A percentile compares a stretch with the other conserved stretches of the same genome.
These are phyloP conservation scores for Hypoxylon sp. DNA, from an alignment of 2,329 filamentous ascomycete species.

Conservation along the genomic window DNA sequence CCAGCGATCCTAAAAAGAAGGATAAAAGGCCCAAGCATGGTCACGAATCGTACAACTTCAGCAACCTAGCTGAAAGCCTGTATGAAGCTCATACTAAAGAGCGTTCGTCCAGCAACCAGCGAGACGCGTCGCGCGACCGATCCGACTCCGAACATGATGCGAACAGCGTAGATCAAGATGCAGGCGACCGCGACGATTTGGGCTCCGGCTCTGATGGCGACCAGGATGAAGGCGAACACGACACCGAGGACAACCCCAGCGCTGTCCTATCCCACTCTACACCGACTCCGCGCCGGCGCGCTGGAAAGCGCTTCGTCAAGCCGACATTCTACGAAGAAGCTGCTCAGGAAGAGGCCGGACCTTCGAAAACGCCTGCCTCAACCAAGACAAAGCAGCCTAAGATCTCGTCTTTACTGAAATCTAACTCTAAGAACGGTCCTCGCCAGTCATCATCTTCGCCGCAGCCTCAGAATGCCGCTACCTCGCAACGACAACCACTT, in stretches of 20 bases:
- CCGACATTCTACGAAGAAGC: conserved; percentile 35
- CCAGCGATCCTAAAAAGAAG: no score
- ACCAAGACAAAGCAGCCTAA: conserved; percentile 30
- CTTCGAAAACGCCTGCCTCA: background rate
- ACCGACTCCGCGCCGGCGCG: background rate
- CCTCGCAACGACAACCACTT: background rate
- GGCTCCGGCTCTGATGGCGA: background rate
- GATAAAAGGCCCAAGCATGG: background rate
- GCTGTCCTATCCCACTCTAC: background rate
- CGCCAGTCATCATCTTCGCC: background rate
- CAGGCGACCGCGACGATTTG: background rate
- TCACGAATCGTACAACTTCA: background rate
- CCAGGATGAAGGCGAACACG: background rate
- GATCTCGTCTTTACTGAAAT: conserved; percentile 35
- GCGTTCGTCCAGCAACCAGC: background rate
- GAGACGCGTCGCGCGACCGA: background rate
- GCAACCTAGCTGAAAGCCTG: background rate
- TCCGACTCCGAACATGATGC: background rate
- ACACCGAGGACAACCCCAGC: background rate
- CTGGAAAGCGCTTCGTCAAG: conserved; percentile 42
- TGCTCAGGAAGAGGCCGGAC: conserved; percentile 8
- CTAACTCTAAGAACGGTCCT: conserved; percentile 16
- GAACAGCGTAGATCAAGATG: background rate
- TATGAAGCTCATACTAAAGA: background rate
- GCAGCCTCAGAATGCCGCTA: background rate